A percentile compares a stretch with the other conserved stretches of the same genome.
Conservation (phyloP, 306 rosid species). For the Quercus glauca region DNA sequence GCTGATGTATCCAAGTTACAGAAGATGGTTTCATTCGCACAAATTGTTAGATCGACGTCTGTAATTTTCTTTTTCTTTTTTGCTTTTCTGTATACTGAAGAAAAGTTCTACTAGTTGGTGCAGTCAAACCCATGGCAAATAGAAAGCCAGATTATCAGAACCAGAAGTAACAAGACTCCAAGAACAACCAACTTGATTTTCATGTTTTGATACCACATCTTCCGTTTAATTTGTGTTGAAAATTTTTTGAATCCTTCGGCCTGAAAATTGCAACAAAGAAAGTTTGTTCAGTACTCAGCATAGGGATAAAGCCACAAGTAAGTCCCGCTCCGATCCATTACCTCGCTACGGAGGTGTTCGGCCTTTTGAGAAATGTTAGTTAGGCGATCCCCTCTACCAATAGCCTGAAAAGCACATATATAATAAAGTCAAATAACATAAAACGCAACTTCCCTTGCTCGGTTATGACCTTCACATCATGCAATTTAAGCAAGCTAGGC, state of each 20-base stretch:
- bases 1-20: background rate
- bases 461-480: background rate
- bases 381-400: slow-evolving; percentile 83
- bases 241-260: slow-evolving; percentile 65
- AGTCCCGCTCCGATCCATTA: slow-evolving; percentile 24
- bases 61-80: background rate
- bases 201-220: slow-evolving; percentile 99
- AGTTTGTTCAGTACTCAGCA: slow-evolving; percentile 17
- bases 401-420: slow-evolving; percentile 48
- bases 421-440: slow-evolving; percentile 6
- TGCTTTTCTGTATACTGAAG: slow-evolving; percentile 22
- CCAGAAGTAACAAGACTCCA: slow-evolving; percentile 62
- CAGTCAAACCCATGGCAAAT: slow-evolving; percentile 88
- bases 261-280: slow-evolving; percentile 42
- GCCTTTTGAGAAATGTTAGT: slow-evolving; percentile 73
- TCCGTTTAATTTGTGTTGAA: slow-evolving; percentile 72
- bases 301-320: background rate
- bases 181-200: slow-evolving; percentile 83
- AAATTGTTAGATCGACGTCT: slow-evolving; percentile 8
- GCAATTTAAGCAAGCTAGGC: slow-evolving; percentile 7
- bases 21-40: slow-evolving; percentile 10
- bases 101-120: slow-evolving; percentile 46
- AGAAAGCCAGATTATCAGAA: slow-evolving; percentile 85
- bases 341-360: slow-evolving; percentile 76
- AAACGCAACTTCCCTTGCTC: background rate